Base-by-base conservation (phyloP, 495 filamentous ascomycete species). In the Daldinia concentrica region DNA sequence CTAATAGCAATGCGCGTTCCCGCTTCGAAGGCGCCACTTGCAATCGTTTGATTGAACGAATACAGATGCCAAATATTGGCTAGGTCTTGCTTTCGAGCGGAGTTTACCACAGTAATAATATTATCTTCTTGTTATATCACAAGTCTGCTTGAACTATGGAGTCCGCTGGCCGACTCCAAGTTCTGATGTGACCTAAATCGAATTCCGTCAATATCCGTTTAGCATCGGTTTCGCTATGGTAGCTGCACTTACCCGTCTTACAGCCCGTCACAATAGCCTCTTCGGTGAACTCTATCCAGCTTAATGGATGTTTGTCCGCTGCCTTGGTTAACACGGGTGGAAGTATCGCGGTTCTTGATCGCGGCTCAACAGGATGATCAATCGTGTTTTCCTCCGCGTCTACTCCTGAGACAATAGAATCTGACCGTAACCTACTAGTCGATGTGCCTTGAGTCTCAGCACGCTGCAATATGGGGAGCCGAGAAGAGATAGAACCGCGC, bases 301-400 rank as follows among this genome's bases (percentile, higher is more conserved):
- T 91, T 54, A 96, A 83, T 57, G 94, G 94, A 77, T 98, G 92
- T 63, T 89, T 86, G 74, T 97, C 95, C 26, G 97, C 87, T 6
- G 85, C 83, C 83, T 98, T 98, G 17, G 90, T 92, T 89, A 98
- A 90, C 22, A 99, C 93, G 52, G 95, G 95, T n/a, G 96, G 95
- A 55, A 99, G 79, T 75, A 96, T 88, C 8, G 95, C 92, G 41
- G 91, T 95, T 57, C 88, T 86, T 43, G 92, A 85, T 67, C 92
- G 84, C 6, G 93, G 88, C 79, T 96, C 92, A 7, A 97, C 93
- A 3, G 90, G 86, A 80, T 97, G 94, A 68, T 89, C 83, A 43
- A 91, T 81, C 19, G 86, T 79, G 60, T 84, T 82, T 60, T 76
- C 76, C 32, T 76, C 80, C 43, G 86, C 88, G 9, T 82, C 79